These are phyloP conservation scores for Cicer bijugum DNA, from an alignment of 306 rosid species.

Conservation along the genomic window DNA sequence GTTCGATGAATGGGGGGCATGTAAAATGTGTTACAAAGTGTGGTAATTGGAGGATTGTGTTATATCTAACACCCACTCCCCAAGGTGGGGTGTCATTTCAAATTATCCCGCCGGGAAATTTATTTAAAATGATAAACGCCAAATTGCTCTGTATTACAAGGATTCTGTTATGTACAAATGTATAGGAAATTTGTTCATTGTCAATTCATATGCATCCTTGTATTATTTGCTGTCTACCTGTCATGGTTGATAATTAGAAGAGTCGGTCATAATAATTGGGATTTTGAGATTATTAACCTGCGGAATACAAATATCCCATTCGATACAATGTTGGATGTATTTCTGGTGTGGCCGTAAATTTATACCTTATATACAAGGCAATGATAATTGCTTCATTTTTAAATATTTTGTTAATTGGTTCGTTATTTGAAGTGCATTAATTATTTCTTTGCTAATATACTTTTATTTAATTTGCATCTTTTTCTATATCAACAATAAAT, in stretches of 20 bases:
- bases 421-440: not conserved
- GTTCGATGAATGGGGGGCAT: slow-evolving; percentile 36
- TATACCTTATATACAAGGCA: not conserved
- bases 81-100: slow-evolving; percentile 36
- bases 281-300: not conserved
- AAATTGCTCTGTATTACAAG: slow-evolving; percentile 20
- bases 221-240: slow-evolving; percentile 28
- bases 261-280: not conserved
- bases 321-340: not conserved
- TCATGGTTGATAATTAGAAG: slow-evolving; percentile 4
- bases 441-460: no score
- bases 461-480: no score
- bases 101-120: slow-evolving; percentile 34
- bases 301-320: not conserved
- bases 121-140: slow-evolving; percentile 45
- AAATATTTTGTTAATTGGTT: not conserved
- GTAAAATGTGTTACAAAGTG: slow-evolving; percentile 33
- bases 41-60: slow-evolving; percentile 24
- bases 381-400: not conserved
- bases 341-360: not conserved
- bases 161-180: slow-evolving; percentile 46
- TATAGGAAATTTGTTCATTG: slow-evolving; percentile 47
- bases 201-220: slow-evolving; percentile 34
- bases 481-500: no score
- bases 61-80: slow-evolving; percentile 20